A percentile compares a stretch with the other conserved stretches of the same genome.
phyloP scores from a whole-genome alignment of 257 asterid genomes.

The Haberlea rhodopensis region DNA sequence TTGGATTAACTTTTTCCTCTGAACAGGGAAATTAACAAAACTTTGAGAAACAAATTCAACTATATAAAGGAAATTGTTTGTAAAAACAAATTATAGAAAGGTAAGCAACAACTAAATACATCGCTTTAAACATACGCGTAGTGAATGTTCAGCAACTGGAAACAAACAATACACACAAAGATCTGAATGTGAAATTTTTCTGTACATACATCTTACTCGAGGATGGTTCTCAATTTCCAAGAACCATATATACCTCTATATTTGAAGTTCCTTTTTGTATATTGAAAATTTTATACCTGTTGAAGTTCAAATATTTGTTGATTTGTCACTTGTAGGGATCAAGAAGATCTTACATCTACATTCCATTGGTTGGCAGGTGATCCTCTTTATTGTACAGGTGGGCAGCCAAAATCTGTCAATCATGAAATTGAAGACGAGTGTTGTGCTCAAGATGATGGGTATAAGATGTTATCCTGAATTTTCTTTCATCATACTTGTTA shows the following conservation, averaged over 20 bases:
- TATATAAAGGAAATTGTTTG: neutral
- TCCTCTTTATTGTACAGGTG: slow-evolving; percentile 79
- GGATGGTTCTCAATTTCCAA: neutral
- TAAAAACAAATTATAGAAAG: neutral
- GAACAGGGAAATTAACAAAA: neutral
- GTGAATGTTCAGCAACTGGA: neutral
- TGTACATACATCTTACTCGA: slow-evolving; percentile 9
- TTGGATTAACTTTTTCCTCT: neutral
- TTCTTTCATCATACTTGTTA: slow-evolving; percentile 14
- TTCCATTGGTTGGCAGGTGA: slow-evolving; percentile 57
- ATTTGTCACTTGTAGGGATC: slow-evolving; percentile 5
- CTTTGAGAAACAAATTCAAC: neutral
- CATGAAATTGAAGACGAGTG: slow-evolving; percentile 44
- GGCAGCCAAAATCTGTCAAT: slow-evolving; percentile 59
- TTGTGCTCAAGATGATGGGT: slow-evolving; percentile 94
- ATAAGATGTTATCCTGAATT: slow-evolving; percentile 23
- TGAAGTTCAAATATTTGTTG: slow-evolving; percentile 11
- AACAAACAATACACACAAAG: slow-evolving; percentile 2
- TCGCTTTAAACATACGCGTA: neutral
- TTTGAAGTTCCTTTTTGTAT: neutral
- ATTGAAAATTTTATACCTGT: neutral
- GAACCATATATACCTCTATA: slow-evolving; percentile 2
- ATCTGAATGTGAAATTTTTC: neutral
- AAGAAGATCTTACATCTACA: slow-evolving; percentile 23
- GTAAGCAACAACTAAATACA: no score